These are phyloP conservation scores for Daldinia sp. DNA, from an alignment of 2,329 filamentous ascomycete species.

Conservation along the genomic window DNA sequence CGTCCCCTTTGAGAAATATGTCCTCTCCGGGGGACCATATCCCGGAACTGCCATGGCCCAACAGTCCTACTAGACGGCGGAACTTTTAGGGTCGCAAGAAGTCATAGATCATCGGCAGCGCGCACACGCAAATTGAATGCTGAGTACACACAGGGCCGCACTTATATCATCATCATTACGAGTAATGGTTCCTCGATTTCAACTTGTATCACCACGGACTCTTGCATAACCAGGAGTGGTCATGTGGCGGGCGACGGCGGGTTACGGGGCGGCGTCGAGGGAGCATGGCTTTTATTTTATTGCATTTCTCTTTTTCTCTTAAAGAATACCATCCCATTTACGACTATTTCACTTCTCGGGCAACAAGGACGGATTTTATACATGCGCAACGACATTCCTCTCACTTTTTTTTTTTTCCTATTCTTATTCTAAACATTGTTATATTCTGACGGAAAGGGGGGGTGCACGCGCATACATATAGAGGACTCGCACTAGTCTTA, in stretches of 20 bases:
- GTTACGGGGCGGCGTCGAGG: conserved; percentile 13
- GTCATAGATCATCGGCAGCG: background rate
- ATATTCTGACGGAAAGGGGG: conserved; percentile 14
- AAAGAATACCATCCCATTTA: background rate
- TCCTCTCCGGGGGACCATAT: conserved; percentile 52
- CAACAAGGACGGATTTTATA: conserved; percentile 6
- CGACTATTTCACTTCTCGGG: conserved; percentile 4
- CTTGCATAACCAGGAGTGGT: conserved; percentile 36
- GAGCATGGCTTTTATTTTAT: conserved; percentile 18
- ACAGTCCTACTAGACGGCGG: conserved; percentile 32
- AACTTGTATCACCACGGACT: conserved; percentile 32
- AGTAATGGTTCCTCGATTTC: conserved; percentile 28
- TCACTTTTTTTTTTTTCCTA: background rate
- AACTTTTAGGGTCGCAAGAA: background rate
- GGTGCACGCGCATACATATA: no score
- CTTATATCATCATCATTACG: conserved; percentile 18
- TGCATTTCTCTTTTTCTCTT: background rate
- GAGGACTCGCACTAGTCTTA: background rate
- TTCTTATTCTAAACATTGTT: background rate
- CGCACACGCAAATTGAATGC: background rate
- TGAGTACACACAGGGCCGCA: background rate
- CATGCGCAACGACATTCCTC: conserved; percentile 24
- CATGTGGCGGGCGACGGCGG: conserved; percentile 11
- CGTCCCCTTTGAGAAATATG: conserved; percentile 52
- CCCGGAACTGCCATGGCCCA: conserved; percentile 39